phyloP scores from a whole-genome alignment of 441 rosid species.

The Populus hybrid region DNA sequence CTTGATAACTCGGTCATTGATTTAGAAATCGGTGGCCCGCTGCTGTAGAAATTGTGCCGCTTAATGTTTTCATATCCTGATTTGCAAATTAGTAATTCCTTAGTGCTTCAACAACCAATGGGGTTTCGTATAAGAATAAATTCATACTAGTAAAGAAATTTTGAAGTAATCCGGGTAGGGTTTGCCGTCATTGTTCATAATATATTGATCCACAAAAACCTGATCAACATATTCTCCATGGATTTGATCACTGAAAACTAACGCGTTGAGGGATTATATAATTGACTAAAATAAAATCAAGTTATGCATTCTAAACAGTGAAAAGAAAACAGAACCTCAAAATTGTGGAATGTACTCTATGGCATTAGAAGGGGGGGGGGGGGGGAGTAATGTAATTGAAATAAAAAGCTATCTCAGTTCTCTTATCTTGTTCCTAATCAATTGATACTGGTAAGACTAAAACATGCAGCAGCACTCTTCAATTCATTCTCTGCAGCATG shows the following conservation, averaged over 20 bases:
- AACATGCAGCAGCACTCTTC: constrained; percentile 85
- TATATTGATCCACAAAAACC: neutral
- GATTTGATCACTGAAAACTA: neutral
- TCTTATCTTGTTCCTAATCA: constrained; percentile 4
- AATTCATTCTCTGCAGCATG: constrained; percentile 62
- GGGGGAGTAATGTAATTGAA: neutral
- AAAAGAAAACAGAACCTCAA: constrained; percentile 9
- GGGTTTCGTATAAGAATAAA: too few species aligned
- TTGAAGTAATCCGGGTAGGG: too few species aligned
- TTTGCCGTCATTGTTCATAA: too few species aligned
- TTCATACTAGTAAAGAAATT: too few species aligned
- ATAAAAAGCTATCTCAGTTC: constrained; percentile 2
- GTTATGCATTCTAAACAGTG: neutral
- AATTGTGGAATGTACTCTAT: constrained; percentile 28
- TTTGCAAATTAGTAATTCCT: too few species aligned
- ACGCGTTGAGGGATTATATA: neutral
- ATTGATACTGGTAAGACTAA: constrained; percentile 83
- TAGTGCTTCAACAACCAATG: too few species aligned
- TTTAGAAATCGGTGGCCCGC: too few species aligned
- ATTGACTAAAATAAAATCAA: neutral
- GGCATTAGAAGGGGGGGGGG: neutral
- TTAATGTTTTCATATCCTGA: too few species aligned
- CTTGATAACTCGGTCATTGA: too few species aligned
- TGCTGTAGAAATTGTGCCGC: too few species aligned
- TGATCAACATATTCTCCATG: neutral